These are phyloP conservation scores for Ustilago crameri DNA, from an alignment of 1,284 basidiomycete genomes.

Conservation along the genomic window DNA sequence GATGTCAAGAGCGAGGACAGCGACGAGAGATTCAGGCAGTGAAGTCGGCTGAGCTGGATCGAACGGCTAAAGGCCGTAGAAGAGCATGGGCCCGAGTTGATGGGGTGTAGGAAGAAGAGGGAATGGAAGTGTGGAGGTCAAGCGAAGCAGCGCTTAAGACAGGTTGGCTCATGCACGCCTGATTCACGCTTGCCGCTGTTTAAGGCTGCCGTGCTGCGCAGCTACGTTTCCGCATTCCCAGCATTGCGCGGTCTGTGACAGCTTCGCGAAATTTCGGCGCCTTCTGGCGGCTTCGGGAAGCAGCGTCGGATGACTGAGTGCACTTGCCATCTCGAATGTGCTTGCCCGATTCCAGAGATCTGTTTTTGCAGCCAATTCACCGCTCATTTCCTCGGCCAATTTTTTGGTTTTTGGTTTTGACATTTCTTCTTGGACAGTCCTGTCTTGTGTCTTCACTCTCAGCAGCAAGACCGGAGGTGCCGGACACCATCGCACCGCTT, in stretches of 20 bases:
- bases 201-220: not conserved
- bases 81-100: too few relatives aligned
- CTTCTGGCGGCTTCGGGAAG: not conserved
- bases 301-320: too few relatives aligned
- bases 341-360: constrained; percentile 12
- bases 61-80: too few relatives aligned
- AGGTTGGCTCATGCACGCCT: constrained; percentile 1
- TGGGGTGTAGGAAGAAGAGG: not conserved
- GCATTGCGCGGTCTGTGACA: constrained; percentile 5
- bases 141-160: not conserved
- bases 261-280: constrained; percentile 29
- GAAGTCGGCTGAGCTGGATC: too few relatives aligned
- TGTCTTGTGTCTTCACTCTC: not conserved
- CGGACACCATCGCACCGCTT: not conserved
- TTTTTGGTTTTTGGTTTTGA: constrained; percentile 10
- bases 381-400: constrained; percentile 18
- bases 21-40: too few relatives aligned
- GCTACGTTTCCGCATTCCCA: too few relatives aligned
- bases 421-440: not conserved
- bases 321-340: not conserved
- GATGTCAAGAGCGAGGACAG: too few relatives aligned
- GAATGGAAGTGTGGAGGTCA: too few relatives aligned
- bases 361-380: constrained; percentile 1
- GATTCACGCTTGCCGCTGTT: constrained; percentile 5
- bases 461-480: not conserved